Evolutionary conservation across 1,139 yeast species (phyloP), one percentile per base, ranked within the genome.

Genomic region (Candida smagusa): DNA sequence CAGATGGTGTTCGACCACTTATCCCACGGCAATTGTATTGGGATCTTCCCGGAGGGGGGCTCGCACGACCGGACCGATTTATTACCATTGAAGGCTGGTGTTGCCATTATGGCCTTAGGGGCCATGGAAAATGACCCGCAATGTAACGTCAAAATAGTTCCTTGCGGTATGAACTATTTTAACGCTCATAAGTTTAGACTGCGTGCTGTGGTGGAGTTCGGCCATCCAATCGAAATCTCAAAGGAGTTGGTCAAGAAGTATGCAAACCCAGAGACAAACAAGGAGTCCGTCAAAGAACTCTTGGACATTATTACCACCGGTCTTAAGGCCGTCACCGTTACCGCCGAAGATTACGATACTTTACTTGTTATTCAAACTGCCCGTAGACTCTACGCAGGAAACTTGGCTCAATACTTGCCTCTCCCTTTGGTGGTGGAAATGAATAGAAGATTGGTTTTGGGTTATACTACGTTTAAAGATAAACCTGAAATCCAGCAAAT

Each of bases 1-100:
- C 77, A 82, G 43, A 72, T 74, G 48, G 97, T 92, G 2, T 92
- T 90, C 57, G 74, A 80, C 37, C 96, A 88, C 58, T 71, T 92
- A 46, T 76, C 86, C 12, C 74, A 77, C 41, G 89, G 92, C 35
- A 80, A 86, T 43, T 86, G 95, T 49, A 68, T 92, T 28, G 98
- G 97, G n/a, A 87, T 92, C 36, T 92, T 90, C 63, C 97, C 97
- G 3, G 97, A 90, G 63, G 97, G 77, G 31, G 69, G 74, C 6
- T 61, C 71, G 40, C 66, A 69, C 61, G 65, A 56, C 56, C 63
- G 73, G 39, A 52, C 73, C 39, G 53, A 65, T 50, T 47, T 63
- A 45, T 56, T 71, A 22, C 75, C 75, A 27, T 60, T 62, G 48
- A 74, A 63, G 44, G 74, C 66, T 2, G 78, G 77, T 1, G 76